These are phyloP conservation scores for Vanilla planifolia DNA, from an alignment of 106 monocot species.

Conservation along the genomic window DNA sequence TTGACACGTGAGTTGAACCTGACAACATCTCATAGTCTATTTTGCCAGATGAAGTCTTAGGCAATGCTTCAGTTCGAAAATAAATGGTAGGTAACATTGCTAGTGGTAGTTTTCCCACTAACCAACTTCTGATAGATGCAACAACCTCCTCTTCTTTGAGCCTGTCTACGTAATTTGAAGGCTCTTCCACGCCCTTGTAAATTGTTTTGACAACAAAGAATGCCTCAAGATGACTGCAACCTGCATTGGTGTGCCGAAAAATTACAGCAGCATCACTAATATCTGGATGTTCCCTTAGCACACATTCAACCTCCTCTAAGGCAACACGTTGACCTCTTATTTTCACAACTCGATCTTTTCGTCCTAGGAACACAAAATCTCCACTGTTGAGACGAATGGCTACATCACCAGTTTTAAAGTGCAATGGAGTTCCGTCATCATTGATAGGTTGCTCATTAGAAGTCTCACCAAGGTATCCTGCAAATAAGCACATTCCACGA, in stretches of 20 bases:
- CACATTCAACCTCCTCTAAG: constrained; percentile 75
- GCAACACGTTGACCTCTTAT: constrained; percentile 77
- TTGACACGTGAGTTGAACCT: constrained; percentile 17
- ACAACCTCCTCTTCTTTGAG: constrained; percentile 19
- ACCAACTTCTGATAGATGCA: constrained; percentile 47
- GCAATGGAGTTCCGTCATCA: constrained; percentile 3
- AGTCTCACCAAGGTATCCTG: constrained; percentile 57
- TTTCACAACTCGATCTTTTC: constrained; percentile 78
- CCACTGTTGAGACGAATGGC: constrained; percentile 66
- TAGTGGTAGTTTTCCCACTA: constrained; percentile 55
- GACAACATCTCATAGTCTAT: constrained; percentile 56
- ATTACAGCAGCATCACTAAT: constrained; percentile 66
- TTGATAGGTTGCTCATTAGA: constrained; percentile 8
- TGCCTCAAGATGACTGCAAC: constrained; percentile 30
- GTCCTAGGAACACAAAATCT: constrained; percentile 61
- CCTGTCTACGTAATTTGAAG: constrained; percentile 1
- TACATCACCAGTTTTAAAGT: constrained; percentile 81
- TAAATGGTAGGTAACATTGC: constrained; percentile 62
- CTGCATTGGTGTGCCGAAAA: constrained; percentile 19
- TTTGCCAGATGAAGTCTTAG: constrained; percentile 65
- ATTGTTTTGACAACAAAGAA: constrained; percentile 39
- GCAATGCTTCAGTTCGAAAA: constrained; percentile 32
- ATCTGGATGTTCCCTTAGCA: constrained; percentile 57
- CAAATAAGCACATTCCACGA: constrained; percentile 68
- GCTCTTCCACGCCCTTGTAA: not conserved